Conservation (phyloP, 2,329 filamentous ascomycete species). For the Microcyclospora pomicola region DNA sequence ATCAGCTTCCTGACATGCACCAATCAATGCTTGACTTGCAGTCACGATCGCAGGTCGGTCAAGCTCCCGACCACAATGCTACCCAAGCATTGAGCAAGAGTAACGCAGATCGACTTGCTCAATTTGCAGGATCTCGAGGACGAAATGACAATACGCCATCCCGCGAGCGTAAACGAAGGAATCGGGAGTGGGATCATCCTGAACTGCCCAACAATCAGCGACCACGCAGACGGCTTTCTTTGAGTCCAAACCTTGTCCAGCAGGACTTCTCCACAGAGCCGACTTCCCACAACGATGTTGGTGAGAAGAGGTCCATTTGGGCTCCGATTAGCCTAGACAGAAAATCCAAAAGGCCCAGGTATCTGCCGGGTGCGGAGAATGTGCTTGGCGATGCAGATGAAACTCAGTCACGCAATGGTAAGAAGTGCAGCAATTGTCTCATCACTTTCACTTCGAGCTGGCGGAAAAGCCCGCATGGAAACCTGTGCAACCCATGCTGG, state of each 20-base stretch:
- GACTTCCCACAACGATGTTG: not conserved
- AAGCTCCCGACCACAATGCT: slow-evolving; percentile 11
- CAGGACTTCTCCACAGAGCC: slow-evolving; percentile 3
- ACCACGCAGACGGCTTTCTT: slow-evolving; percentile 4
- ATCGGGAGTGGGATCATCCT: slow-evolving; percentile 17
- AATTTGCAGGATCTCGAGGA: slow-evolving; percentile 14
- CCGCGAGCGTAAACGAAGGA: slow-evolving; percentile 4
- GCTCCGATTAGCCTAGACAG: slow-evolving; percentile 7
- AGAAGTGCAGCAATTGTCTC: slow-evolving; percentile 17
- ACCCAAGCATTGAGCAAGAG: slow-evolving; percentile 21
- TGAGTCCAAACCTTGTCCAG: slow-evolving; percentile 2
- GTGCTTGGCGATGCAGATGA: not conserved
- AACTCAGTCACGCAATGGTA: slow-evolving; percentile 3
- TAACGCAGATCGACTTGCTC: slow-evolving; percentile 22
- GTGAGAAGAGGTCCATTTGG: slow-evolving; percentile 9
- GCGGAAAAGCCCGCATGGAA: slow-evolving; percentile 16
- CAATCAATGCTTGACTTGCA: slow-evolving; percentile 6
- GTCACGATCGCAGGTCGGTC: slow-evolving; percentile 3
- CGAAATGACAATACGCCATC: slow-evolving; percentile 1
- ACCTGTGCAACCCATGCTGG: slow-evolving; percentile 18
- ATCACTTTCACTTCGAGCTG: slow-evolving; percentile 12
- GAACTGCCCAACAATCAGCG: slow-evolving; percentile 9
- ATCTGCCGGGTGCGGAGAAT: not conserved
- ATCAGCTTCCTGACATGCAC: slow-evolving; percentile 8
- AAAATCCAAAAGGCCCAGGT: not conserved